phyloP scores from a whole-genome alignment of 2,329 filamentous ascomycete species.

The Verticillium isaacii region DNA sequence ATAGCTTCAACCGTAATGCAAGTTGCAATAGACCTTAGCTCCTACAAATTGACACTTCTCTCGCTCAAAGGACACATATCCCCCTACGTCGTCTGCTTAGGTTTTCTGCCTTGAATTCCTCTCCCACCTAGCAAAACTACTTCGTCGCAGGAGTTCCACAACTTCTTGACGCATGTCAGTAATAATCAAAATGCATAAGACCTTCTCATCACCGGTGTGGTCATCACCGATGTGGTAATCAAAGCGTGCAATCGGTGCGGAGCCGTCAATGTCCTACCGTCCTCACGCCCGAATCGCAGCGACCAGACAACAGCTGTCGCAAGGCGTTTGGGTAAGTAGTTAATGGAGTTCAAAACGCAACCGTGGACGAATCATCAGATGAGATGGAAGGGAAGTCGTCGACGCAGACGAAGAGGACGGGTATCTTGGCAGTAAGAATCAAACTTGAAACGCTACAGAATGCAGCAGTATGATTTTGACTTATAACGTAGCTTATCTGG shows the following conservation, averaged over 20 bases:
- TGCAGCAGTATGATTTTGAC: too few relatives aligned
- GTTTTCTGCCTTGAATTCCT: too few relatives aligned
- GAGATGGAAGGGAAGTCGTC: too few relatives aligned
- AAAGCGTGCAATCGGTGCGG: not conserved
- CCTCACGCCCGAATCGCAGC: not conserved
- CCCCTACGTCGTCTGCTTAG: not conserved
- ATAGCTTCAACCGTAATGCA: not conserved
- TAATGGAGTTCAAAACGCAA: too few relatives aligned
- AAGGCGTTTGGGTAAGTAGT: too few relatives aligned
- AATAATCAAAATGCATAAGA: conserved; percentile 2
- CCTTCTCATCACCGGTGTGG: not conserved
- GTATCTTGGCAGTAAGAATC: too few relatives aligned
- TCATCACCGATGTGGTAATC: not conserved
- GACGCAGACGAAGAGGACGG: too few relatives aligned
- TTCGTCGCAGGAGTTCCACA: not conserved
- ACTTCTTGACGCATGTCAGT: not conserved
- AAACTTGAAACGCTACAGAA: too few relatives aligned
- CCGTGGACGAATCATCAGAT: too few relatives aligned
- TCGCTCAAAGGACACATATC: not conserved
- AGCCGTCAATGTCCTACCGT: not conserved
- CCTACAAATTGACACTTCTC: not conserved
- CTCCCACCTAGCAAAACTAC: not conserved
- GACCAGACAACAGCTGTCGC: not conserved
- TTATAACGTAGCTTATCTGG: too few relatives aligned
- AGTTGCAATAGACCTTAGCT: not conserved